Conservation (phyloP, 176 grass and related monocot species). For the Zea mays region DNA sequence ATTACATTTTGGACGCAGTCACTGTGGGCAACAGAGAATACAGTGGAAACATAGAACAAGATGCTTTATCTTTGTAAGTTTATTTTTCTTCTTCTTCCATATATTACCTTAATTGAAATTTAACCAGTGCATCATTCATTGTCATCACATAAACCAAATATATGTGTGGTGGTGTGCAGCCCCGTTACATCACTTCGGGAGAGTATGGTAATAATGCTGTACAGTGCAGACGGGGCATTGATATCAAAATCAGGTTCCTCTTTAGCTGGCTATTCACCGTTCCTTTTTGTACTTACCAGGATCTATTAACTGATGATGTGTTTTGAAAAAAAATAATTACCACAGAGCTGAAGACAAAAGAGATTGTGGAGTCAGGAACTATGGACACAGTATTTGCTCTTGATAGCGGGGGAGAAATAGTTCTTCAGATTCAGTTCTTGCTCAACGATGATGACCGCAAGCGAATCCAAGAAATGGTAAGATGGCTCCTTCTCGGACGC, state of each 20-base stretch:
- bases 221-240: constrained; percentile 33
- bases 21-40: constrained; percentile 39
- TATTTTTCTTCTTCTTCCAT: neutral
- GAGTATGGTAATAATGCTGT: constrained; percentile 43
- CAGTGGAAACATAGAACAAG: constrained; percentile 36
- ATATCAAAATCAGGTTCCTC: constrained; percentile 46
- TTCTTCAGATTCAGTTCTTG: constrained; percentile 43
- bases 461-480: constrained; percentile 51
- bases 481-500: neutral
- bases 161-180: constrained; percentile 17
- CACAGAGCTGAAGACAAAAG: constrained; percentile 44
- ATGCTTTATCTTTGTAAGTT: constrained; percentile 46
- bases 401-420: constrained; percentile 30
- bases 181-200: constrained; percentile 52
- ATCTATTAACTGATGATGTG: neutral
- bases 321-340: neutral
- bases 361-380: constrained; percentile 45
- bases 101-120: neutral
- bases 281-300: constrained; percentile 1
- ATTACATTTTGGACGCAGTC: constrained; percentile 32
- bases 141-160: neutral
- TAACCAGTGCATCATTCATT: neutral
- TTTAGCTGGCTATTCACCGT: neutral
- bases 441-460: constrained; percentile 54
- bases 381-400: neutral